Percentiles rank a stretch among this genome's conserved stretches.
Conservation (phyloP, 176 grass and related monocot genomes). For the Canna indica region DNA sequence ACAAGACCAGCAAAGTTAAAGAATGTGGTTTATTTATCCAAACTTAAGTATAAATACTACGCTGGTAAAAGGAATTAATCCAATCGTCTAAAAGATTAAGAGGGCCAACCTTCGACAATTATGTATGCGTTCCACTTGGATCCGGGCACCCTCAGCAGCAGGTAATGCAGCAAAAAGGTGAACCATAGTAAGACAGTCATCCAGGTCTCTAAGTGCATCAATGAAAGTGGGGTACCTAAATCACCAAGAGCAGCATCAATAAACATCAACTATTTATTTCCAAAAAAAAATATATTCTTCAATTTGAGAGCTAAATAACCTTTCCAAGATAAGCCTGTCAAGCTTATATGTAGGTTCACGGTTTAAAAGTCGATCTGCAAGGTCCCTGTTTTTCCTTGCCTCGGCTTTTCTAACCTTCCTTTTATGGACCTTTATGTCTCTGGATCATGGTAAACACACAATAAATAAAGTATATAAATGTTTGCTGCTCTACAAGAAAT, state of each 20-base stretch:
- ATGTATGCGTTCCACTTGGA: conserved; percentile 73
- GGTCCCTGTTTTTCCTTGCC: conserved; percentile 88
- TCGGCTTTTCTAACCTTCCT: conserved; percentile 78
- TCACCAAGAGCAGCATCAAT: not conserved
- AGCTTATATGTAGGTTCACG: conserved; percentile 72
- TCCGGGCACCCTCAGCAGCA: conserved; percentile 81
- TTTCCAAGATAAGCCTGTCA: conserved; percentile 81
- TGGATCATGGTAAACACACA: conserved; percentile 19
- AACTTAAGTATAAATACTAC: not conserved
- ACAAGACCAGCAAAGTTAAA: not conserved
- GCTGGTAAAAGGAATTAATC: not conserved
- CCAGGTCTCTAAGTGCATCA: conserved; percentile 86
- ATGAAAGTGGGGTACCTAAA: conserved; percentile 85
- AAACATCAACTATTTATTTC: not conserved
- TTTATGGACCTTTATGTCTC: conserved; percentile 56
- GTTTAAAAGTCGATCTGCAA: conserved; percentile 66
- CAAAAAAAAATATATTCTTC: not conserved
- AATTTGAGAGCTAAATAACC: conserved; percentile 29
- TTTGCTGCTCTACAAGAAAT: not conserved
- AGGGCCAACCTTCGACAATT: conserved; percentile 62
- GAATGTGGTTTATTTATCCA: too few species aligned
- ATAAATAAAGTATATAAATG: not conserved
- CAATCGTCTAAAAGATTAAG: not conserved
- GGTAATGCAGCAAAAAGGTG: conserved; percentile 90
- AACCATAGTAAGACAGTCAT: conserved; percentile 99